Conservation (phyloP, 2,329 filamentous ascomycete genomes). For the Neofusicoccum sp. region DNA sequence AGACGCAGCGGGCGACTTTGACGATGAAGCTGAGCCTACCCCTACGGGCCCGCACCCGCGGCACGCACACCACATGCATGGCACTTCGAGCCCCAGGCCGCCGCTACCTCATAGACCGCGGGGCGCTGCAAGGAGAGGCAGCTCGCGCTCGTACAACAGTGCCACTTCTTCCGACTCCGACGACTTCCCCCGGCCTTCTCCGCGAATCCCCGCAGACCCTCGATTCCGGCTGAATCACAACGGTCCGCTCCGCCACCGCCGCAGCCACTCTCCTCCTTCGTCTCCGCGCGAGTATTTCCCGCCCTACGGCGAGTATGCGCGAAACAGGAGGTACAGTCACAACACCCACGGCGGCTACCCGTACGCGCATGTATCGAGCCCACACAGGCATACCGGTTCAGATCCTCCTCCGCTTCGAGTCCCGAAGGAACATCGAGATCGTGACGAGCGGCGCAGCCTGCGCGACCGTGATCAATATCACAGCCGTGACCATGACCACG, state of each 20-base stretch:
- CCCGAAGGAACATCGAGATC: neutral
- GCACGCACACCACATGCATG: neutral
- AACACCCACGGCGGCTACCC: conserved; percentile 4
- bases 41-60: conserved; percentile 27
- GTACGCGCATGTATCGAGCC: neutral
- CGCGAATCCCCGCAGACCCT: neutral
- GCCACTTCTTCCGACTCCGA: conserved; percentile 9
- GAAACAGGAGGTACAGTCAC: conserved; percentile 21
- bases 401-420: conserved; percentile 3
- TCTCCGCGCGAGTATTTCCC: conserved; percentile 41
- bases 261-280: conserved; percentile 43
- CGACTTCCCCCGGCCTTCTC: neutral
- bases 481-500: neutral
- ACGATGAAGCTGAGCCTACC: conserved; percentile 20
- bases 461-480: conserved; percentile 6
- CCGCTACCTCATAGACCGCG: conserved; percentile 1
- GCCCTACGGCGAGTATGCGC: conserved; percentile 29
- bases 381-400: conserved; percentile 6
- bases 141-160: conserved; percentile 4
- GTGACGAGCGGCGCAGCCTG: neutral
- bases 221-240: conserved; percentile 18
- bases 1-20: conserved; percentile 22
- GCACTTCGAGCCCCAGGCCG: conserved; percentile 6
- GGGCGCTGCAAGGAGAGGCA: neutral
- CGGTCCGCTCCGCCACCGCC: conserved; percentile 38